A percentile compares a stretch with the other conserved stretches of the same genome.
These are phyloP conservation scores for Vicia villosa DNA, from an alignment of 306 rosid species.

Conservation along the genomic window DNA sequence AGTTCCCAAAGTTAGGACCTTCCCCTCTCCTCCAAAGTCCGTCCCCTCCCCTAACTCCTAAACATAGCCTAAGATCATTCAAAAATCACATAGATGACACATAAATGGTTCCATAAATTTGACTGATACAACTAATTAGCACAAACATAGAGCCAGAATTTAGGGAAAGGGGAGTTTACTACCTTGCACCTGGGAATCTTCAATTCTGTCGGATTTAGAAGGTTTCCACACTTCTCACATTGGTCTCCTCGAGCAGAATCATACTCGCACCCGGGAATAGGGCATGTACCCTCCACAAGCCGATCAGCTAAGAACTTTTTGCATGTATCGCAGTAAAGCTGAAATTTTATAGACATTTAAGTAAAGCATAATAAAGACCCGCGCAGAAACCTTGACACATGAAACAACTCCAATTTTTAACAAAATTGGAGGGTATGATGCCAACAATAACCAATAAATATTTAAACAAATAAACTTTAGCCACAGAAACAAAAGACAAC, in stretches of 20 bases:
- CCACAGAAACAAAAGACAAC: slow-evolving; percentile 19
- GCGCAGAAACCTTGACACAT: slow-evolving; percentile 8
- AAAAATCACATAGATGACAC: not conserved
- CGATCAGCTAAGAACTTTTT: slow-evolving; percentile 86
- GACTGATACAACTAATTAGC: slow-evolving; percentile 17
- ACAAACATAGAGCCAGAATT: slow-evolving; percentile 12
- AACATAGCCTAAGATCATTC: not conserved
- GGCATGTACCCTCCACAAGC: slow-evolving; percentile 91
- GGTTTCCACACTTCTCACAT: slow-evolving; percentile 95
- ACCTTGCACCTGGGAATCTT: slow-evolving; percentile 93
- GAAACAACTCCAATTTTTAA: slow-evolving; percentile 23
- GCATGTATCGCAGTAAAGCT: slow-evolving; percentile 90
- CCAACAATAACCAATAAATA: slow-evolving; percentile 7
- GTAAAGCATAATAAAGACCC: slow-evolving; percentile 12
- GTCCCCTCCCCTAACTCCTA: not conserved
- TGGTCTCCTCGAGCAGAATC: slow-evolving; percentile 97
- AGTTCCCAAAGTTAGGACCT: not conserved
- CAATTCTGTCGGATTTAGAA: slow-evolving; percentile 85
- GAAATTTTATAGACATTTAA: slow-evolving; percentile 43
- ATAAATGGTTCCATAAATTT: slow-evolving; percentile 1
- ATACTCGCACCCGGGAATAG: slow-evolving; percentile 74
- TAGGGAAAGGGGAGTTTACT: slow-evolving; percentile 1
- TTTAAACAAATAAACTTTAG: slow-evolving; percentile 15
- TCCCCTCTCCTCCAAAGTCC: slow-evolving; percentile 4
- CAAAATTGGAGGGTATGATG: not conserved